Percentiles rank a stretch among this genome's conserved stretches.
These are phyloP conservation scores for Colletotrichum chlorophyti DNA, from an alignment of 2,329 filamentous ascomycete genomes.

Conservation along the genomic window DNA sequence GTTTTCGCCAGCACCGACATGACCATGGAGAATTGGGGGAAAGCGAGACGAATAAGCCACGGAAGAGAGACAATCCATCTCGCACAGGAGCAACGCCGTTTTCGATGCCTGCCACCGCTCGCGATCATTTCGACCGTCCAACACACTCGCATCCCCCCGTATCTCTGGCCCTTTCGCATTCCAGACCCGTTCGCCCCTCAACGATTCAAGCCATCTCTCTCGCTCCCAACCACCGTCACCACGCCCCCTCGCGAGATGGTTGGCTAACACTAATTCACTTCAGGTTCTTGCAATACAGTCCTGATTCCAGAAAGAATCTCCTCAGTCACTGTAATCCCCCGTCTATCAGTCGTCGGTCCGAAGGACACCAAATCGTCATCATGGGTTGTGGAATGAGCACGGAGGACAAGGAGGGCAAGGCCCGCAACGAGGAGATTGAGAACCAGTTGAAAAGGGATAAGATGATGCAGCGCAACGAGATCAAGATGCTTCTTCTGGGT, in stretches of 20 bases:
- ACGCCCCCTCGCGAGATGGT: constrained; percentile 12
- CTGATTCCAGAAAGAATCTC: constrained; percentile 3
- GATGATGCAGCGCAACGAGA: constrained; percentile 98
- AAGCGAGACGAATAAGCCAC: constrained; percentile 22
- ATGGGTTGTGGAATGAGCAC: constrained; percentile 99
- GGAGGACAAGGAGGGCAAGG: constrained; percentile 99
- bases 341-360: constrained; percentile 10
- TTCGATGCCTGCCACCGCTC: constrained; percentile 4
- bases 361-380: constrained; percentile 56
- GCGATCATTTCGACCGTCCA: constrained; percentile 8
- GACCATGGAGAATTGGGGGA: constrained; percentile 10
- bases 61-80: constrained; percentile 14
- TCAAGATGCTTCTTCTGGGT: constrained; percentile 99
- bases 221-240: constrained; percentile 5
- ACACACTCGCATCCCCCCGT: constrained; percentile 2
- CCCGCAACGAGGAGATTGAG: constrained; percentile 99
- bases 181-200: constrained; percentile 21
- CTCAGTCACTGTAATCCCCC: constrained; percentile 22
- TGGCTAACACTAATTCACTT: constrained; percentile 12
- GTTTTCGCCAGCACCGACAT: constrained; percentile 3
- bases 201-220: constrained; percentile 7
- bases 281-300: constrained; percentile 11
- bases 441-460: constrained; percentile 99
- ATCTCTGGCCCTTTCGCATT: constrained; percentile 16
- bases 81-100: background rate